Evolutionary conservation across 2,329 filamentous ascomycete species (phyloP), one percentile per base, ranked within the genome.

Genomic region (Penicillium expansum): DNA sequence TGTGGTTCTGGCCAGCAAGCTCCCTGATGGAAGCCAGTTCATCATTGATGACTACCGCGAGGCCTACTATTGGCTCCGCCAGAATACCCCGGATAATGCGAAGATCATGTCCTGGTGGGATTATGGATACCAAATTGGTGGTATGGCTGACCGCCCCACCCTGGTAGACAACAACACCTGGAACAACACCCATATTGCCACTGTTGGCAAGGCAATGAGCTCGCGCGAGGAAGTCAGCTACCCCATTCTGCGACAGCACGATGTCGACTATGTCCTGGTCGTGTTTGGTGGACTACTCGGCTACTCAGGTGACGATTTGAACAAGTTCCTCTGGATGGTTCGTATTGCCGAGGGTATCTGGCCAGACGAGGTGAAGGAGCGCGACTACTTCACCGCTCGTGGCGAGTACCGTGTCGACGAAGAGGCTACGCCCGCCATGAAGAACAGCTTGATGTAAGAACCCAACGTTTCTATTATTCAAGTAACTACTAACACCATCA

Each of bases 41-140:
- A 99, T 99, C 73, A 99, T 99, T 69, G 94, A 99, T 71, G 94
- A 99, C 76, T 99, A 99, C 80, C 89, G 94, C 71, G 94, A 99
- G 83, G 94, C 94, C 2, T 99, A 99, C 79, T 96, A 99, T 79
- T 99, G 94, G 94, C 87, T 99, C 48, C 90, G 94, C 62, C 94
- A 99, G 77, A 99, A 99, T 81, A 99, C 95, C 10, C 83, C 88
- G 59, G 85, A 93, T 65, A 90, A 97, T 68, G 92, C 95, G 71
- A 99, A 97, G 83, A 89, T 99, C 73, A 97, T 97, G 93, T 94
- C 92, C 1, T 99, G 94, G 94, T 99, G 94, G 94, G 94, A 99
- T 74, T 99, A 99, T 71, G 94, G 94, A 64, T 99, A 99, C 80
- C 94, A 99, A 79, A 99, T 99, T 76, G 94, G 94, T 79, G 94